These are phyloP conservation scores for Leccinum fallax DNA, from an alignment of 1,284 basidiomycete species.

Conservation along the genomic window DNA sequence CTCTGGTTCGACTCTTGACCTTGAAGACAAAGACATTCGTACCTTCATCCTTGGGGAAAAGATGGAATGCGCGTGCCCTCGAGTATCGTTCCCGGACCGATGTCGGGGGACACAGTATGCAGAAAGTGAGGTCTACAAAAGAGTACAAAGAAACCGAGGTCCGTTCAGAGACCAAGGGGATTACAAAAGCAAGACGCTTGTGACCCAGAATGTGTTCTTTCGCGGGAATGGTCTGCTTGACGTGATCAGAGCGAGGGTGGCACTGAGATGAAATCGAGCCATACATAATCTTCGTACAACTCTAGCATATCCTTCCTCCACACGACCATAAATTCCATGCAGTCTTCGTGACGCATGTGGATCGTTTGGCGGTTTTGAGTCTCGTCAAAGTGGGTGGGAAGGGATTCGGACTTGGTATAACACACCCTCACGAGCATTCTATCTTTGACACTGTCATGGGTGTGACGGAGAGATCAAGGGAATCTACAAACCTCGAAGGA, in stretches of 20 bases:
- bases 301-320: constrained; percentile 77
- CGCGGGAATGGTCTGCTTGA: constrained; percentile 54
- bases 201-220: constrained; percentile 65
- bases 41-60: constrained; percentile 56
- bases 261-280: constrained; percentile 25
- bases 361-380: constrained; percentile 60
- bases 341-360: constrained; percentile 66
- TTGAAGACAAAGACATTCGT: constrained; percentile 83
- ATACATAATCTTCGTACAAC: constrained; percentile 78
- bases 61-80: constrained; percentile 48
- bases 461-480: not conserved
- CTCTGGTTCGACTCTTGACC: constrained; percentile 66
- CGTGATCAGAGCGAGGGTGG: constrained; percentile 7
- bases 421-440: constrained; percentile 81
- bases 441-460: constrained; percentile 50
- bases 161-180: constrained; percentile 59
- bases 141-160: constrained; percentile 80
- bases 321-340: constrained; percentile 78
- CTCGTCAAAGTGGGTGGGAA: constrained; percentile 68
- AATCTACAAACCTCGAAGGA: constrained; percentile 60
- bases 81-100: constrained; percentile 41
- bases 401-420: constrained; percentile 55
- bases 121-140: constrained; percentile 80
- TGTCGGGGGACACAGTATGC: constrained; percentile 66
- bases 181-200: constrained; percentile 69